Conservation (phyloP, 306 rosid species). For the Vachellia collinsii region DNA sequence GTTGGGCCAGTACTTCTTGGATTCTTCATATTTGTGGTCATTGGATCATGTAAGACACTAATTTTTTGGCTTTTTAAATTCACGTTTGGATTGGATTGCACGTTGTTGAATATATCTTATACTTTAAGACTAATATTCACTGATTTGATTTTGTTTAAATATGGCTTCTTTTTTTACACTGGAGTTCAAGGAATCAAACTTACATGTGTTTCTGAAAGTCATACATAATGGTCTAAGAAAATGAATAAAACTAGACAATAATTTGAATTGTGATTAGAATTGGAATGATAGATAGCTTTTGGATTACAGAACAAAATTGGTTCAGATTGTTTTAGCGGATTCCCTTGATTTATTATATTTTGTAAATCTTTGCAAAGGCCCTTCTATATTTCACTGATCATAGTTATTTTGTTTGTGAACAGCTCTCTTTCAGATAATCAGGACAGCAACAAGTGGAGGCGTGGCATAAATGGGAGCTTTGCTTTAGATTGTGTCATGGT, state of each 20-base stretch:
- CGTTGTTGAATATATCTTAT: neutral
- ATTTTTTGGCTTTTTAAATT: neutral
- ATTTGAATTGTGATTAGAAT: neutral
- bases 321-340: neutral
- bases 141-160: neutral
- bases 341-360: neutral
- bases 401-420: constrained; percentile 11
- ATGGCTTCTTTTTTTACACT: neutral
- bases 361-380: neutral
- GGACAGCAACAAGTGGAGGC: constrained; percentile 80
- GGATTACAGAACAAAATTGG: neutral
- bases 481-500: constrained; percentile 15
- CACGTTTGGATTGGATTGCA: neutral
- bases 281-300: neutral
- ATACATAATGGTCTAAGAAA: neutral
- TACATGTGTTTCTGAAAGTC: neutral
- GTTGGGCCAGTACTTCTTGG: constrained; percentile 92
- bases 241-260: neutral
- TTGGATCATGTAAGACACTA: constrained; percentile 82
- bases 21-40: constrained; percentile 93
- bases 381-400: constrained; percentile 18
- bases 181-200: neutral
- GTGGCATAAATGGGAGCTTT: constrained; percentile 50
- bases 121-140: neutral
- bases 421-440: constrained; percentile 83